Evolutionary conservation across 805 yeast species (phyloP).

Genomic region (Ogataea corticis): DNA sequence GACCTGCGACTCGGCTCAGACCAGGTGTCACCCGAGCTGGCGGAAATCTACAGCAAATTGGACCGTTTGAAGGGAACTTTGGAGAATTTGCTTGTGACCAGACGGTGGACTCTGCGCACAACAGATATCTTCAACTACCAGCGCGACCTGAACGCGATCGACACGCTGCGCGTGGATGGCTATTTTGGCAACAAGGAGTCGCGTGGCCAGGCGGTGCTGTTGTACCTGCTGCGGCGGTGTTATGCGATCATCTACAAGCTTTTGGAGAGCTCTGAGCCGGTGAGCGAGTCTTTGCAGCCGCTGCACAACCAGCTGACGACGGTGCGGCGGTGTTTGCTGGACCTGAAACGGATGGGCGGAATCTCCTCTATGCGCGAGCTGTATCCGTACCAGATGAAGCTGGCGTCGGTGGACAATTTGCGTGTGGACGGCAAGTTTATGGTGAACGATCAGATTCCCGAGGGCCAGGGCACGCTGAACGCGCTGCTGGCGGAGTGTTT

Average conservation of each 20-base stretch:
- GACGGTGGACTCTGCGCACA: slow-evolving; percentile 97
- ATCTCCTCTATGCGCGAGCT: slow-evolving; percentile 83
- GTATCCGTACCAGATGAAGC: slow-evolving; percentile 93
- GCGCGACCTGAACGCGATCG: slow-evolving; percentile 69
- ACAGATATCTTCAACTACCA: slow-evolving; percentile 90
- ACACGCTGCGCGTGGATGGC: slow-evolving; percentile 66
- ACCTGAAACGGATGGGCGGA: slow-evolving; percentile 91
- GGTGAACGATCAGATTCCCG: slow-evolving; percentile 87
- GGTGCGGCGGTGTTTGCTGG: slow-evolving; percentile 84
- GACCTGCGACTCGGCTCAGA: slow-evolving; percentile 58
- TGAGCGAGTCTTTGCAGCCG: slow-evolving; percentile 89
- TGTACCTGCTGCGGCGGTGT: slow-evolving; percentile 85
- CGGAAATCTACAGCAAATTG: slow-evolving; percentile 63
- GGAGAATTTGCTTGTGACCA: slow-evolving; percentile 82
- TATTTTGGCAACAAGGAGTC: slow-evolving; percentile 44
- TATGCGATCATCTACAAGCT: slow-evolving; percentile 88
- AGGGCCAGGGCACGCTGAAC: slow-evolving; percentile 95
- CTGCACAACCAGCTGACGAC: slow-evolving; percentile 92
- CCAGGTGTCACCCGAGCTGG: slow-evolving; percentile 50
- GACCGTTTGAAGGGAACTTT: slow-evolving; percentile 67
- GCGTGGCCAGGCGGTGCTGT: slow-evolving; percentile 59
- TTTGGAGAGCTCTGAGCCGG: slow-evolving; percentile 91
- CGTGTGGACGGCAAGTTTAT: slow-evolving; percentile 91
- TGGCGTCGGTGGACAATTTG: slow-evolving; percentile 83
- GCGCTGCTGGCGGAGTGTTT: slow-evolving; percentile 92